Percentiles rank a stretch among this genome's conserved stretches.
phyloP scores from a whole-genome alignment of 441 rosid species.

The Brassica hybrid region DNA sequence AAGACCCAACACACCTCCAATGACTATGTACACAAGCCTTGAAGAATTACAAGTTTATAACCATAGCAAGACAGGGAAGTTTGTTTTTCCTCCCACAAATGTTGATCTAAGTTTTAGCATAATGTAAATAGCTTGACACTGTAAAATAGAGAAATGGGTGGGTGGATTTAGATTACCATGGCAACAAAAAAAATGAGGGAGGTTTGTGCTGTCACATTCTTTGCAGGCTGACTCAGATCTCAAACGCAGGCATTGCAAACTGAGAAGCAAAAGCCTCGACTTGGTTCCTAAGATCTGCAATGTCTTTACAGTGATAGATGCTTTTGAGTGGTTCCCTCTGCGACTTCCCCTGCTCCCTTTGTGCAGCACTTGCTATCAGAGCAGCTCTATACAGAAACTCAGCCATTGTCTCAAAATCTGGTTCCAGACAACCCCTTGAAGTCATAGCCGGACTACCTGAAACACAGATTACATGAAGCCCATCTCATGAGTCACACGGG shows the following conservation, averaged over 20 bases:
- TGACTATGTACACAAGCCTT: constrained; percentile 33
- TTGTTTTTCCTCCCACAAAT: constrained; percentile 13
- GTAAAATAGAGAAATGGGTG: constrained; percentile 32
- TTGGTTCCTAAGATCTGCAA: constrained; percentile 54
- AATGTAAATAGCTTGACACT: constrained; percentile 16
- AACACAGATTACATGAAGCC: constrained; percentile 4
- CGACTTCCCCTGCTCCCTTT: constrained; percentile 55
- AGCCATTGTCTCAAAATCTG: constrained; percentile 66
- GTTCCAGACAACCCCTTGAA: constrained; percentile 69
- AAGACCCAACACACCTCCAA: constrained; percentile 8
- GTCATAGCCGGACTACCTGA: constrained; percentile 80
- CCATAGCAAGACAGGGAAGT: constrained; percentile 20
- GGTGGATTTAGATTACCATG: constrained; percentile 35
- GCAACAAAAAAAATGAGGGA: constrained; percentile 29
- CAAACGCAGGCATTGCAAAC: constrained; percentile 70
- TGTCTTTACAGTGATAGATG: constrained; percentile 55
- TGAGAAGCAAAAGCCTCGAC: constrained; percentile 65
- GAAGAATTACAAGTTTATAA: background rate
- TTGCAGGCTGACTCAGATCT: constrained; percentile 41
- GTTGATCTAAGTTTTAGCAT: constrained; percentile 24
- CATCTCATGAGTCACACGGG: constrained; percentile 5
- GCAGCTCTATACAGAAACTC: constrained; percentile 65
- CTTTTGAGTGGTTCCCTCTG: constrained; percentile 37
- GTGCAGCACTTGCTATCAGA: constrained; percentile 54
- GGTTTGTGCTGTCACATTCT: constrained; percentile 22